Evolutionary conservation across 208 protist genomes (phyloP), one percentile per base, ranked within the genome.

Genomic region (Herpetomonas samuelpessoai): DNA sequence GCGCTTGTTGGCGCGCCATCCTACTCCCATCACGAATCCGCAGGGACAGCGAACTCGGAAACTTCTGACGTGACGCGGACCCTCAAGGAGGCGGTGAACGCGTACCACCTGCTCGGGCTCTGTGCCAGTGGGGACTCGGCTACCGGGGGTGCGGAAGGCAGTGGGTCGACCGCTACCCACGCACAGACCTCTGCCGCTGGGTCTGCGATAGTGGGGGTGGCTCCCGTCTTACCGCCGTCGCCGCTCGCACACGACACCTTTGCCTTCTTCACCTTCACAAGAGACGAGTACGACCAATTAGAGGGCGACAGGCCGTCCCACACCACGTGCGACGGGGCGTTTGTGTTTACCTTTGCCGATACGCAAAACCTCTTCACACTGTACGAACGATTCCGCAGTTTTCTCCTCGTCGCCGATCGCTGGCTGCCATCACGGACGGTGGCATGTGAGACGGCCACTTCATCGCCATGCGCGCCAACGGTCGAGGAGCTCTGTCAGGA

Each of bases 311-410:
- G n/a, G n/a, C n/a, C n/a, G n/a, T n/a, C n/a, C n/a, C n/a, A n/a
- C n/a, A n/a, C n/a, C n/a, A n/a, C n/a, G n/a, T n/a, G n/a, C n/a
- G n/a, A 35, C n/a, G n/a, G 9, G 25, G 9, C 9, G 45, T 6
- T 6, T 26, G 28, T 22, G 4, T 57, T 74, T 68, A 53, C 73
- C 45, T 79, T 62, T 57, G 47, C 24, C 0, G 47, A 48, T 2
- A 76, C 83, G 16, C 56, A 58, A 22, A 82, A 82, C 35, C 62
- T 90, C 14, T 61, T 81, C 16, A 45, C 44, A 28, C 35, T 88
- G 48, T 91, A 85, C 62, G 70, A 71, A 22, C 67, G 70, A 0
- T 91, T 83, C 55, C 80, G 84, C 21, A 91, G 84, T 30, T 78
- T 81, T 27, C 41, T 81, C 6, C 65, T 91, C 19, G 60, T 82